A percentile compares a stretch with the other conserved stretches of the same genome.
Evolutionary conservation across 345 rosid genomes (phyloP).

Genomic region (Firmiana major): DNA sequence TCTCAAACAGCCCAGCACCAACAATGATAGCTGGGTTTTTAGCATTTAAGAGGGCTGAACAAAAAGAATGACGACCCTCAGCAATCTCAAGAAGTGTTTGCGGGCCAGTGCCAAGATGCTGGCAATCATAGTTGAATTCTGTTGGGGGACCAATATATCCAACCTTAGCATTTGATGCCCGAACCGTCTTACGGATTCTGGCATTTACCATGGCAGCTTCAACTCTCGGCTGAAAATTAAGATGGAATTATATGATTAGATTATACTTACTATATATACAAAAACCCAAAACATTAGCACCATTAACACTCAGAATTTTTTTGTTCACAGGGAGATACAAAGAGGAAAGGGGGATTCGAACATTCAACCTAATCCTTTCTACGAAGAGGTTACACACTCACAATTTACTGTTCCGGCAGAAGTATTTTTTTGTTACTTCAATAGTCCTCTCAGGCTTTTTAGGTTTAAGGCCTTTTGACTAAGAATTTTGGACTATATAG

Average conservation of each 20-base stretch:
- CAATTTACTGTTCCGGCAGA: not conserved
- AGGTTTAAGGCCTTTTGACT: too few species aligned
- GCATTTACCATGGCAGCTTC: constrained; percentile 99
- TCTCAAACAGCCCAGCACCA: constrained; percentile 85
- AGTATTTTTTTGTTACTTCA: not conserved
- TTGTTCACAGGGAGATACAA: too few species aligned
- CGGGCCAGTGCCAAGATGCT: constrained; percentile 92
- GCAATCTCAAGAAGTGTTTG: constrained; percentile 73
- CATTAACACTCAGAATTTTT: too few species aligned
- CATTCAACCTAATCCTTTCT: too few species aligned
- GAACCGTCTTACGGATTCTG: constrained; percentile 85
- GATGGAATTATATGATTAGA: constrained; percentile 4
- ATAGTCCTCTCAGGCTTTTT: too few species aligned
- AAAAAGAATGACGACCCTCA: constrained; percentile 76
- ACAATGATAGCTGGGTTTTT: constrained; percentile 89
- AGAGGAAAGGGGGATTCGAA: too few species aligned
- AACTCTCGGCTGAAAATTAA: constrained; percentile 75
- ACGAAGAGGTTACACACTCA: not conserved
- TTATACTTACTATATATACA: not conserved
- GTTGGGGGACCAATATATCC: constrained; percentile 79
- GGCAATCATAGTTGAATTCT: constrained; percentile 73
- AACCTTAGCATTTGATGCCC: constrained; percentile 80
- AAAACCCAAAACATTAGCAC: not conserved
- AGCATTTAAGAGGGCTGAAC: constrained; percentile 58
- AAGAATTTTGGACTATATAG: not conserved